A percentile compares a stretch with the other conserved stretches of the same genome.
Conservation (phyloP, 1,139 yeast genomes). For the Pichiaceae sp. region DNA sequence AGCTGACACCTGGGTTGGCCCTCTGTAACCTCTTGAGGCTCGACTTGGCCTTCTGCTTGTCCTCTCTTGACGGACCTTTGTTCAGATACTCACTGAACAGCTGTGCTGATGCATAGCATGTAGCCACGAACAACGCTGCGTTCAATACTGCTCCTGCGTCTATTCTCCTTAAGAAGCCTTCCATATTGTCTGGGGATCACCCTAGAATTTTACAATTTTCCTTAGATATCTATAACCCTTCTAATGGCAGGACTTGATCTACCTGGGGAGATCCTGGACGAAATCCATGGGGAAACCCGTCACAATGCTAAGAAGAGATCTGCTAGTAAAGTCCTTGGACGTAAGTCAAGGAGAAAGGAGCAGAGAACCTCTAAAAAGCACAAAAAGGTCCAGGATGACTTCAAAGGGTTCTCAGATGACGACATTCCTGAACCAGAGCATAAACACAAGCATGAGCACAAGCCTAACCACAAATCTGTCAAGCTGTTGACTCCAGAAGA, state of each 20-base stretch:
- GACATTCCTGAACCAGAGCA: too few species aligned
- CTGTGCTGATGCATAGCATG: conserved; percentile 62
- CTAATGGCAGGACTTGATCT: conserved; percentile 2
- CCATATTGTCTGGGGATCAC: too few species aligned
- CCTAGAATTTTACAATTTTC: background rate
- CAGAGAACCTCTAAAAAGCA: conserved; percentile 45
- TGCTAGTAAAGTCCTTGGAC: conserved; percentile 19
- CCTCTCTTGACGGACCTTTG: conserved; percentile 47
- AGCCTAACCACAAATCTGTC: conserved; percentile 29
- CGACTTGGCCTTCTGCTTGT: conserved; percentile 57
- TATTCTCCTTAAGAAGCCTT: conserved; percentile 24
- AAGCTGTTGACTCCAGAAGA: background rate
- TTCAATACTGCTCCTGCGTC: conserved; percentile 56
- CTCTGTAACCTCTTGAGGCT: conserved; percentile 52
- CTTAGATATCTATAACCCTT: conserved; percentile 1
- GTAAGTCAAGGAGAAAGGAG: conserved; percentile 53
- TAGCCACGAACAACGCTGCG: conserved; percentile 67
- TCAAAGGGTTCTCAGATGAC: background rate
- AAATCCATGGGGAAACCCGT: conserved; percentile 11
- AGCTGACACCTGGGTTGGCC: conserved; percentile 50
- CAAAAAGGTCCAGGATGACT: background rate
- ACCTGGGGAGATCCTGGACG: conserved; percentile 14
- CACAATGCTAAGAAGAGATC: background rate
- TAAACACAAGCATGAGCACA: conserved; percentile 14
- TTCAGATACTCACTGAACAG: conserved; percentile 43